Conservation (phyloP, 345 rosid genomes). For the Luvunga scandens region DNA sequence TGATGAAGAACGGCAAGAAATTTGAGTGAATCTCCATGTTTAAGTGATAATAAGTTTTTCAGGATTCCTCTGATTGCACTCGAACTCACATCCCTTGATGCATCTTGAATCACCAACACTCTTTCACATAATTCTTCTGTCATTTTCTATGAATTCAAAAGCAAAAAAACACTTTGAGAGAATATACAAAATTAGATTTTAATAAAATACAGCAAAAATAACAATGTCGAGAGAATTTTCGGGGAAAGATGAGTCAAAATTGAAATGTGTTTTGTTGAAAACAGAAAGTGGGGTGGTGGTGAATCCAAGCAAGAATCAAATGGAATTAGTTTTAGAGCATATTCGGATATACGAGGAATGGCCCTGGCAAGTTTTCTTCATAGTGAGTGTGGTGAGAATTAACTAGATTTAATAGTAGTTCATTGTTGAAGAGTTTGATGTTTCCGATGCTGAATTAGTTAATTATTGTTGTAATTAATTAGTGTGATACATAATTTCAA, state of each 20-base stretch:
- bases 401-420: too few species aligned
- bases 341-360: conserved; percentile 27
- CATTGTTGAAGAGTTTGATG: not conserved
- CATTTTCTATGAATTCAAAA: conserved; percentile 17
- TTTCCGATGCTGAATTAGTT: not conserved
- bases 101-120: conserved; percentile 53
- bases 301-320: conserved; percentile 26
- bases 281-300: conserved; percentile 11
- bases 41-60: conserved; percentile 33
- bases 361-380: not conserved
- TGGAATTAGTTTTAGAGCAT: conserved; percentile 22
- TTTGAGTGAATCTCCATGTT: conserved; percentile 45
- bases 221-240: too few species aligned
- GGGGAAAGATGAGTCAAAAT: too few species aligned
- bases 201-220: too few species aligned
- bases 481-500: too few species aligned
- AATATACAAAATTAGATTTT: too few species aligned
- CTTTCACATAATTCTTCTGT: conserved; percentile 21
- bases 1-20: conserved; percentile 53
- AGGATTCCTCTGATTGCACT: conserved; percentile 29
- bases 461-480: too few species aligned
- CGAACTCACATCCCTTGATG: conserved; percentile 35
- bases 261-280: too few species aligned
- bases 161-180: too few species aligned
- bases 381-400: too few species aligned